These are phyloP conservation scores for Selaginella tamariscina DNA, from an alignment of 75 land plant species.

Conservation along the genomic window DNA sequence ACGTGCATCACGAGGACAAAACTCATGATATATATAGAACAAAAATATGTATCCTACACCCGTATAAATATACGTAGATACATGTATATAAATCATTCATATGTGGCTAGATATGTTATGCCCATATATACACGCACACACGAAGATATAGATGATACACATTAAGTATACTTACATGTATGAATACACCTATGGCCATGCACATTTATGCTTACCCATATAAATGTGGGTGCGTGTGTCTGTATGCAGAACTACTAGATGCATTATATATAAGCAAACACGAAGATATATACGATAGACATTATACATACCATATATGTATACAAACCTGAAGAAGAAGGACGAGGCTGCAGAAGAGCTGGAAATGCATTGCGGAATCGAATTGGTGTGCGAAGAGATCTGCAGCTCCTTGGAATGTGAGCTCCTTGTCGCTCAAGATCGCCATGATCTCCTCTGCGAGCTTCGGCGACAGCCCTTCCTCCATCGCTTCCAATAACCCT, in stretches of 20 bases:
- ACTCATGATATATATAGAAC: no score
- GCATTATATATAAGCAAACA: not conserved
- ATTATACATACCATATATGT: not conserved
- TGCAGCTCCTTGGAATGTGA: not conserved
- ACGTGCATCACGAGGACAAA: no score
- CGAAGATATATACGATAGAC: no score
- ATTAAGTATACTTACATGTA: no score
- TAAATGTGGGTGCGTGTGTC: not conserved
- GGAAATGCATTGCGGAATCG: slow-evolving; percentile 32
- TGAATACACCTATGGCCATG: not conserved
- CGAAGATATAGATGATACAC: no score
- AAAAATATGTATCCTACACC: no score
- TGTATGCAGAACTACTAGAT: not conserved
- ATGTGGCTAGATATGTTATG: no score
- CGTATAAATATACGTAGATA: no score
- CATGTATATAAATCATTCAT: no score
- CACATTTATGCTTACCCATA: not conserved
- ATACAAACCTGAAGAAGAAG: slow-evolving; percentile 35
- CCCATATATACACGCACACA: no score
- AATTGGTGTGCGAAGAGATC: slow-evolving; percentile 22
- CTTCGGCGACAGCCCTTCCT: not conserved
- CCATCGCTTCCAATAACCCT: not conserved
- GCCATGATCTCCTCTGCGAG: not conserved
- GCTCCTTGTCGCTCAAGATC: not conserved
- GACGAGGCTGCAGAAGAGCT: slow-evolving; percentile 33